Evolutionary conservation across 1,284 basidiomycete genomes (phyloP).

Genomic region (Cryptococcus sp.): DNA sequence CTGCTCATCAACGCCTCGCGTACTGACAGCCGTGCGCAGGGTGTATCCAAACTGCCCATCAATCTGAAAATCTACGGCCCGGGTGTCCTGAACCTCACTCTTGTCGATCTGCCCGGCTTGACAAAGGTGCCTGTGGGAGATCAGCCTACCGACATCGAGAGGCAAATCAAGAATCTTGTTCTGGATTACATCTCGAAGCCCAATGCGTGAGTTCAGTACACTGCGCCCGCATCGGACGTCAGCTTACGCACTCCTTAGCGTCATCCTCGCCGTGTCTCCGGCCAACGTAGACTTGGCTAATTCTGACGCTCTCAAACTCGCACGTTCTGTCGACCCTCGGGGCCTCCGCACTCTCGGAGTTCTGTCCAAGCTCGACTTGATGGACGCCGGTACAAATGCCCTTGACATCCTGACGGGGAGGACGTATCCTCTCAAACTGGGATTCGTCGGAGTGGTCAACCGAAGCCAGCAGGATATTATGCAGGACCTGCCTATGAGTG

Average conservation of each 20-base stretch:
- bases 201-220: constrained; percentile 68
- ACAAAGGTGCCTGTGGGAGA: constrained; percentile 84
- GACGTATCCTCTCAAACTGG: constrained; percentile 95
- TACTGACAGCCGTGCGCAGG: constrained; percentile 49
- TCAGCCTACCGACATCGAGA: constrained; percentile 83
- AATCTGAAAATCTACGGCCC: constrained; percentile 93
- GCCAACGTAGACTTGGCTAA: constrained; percentile 99
- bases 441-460: constrained; percentile 97
- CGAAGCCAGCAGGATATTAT: constrained; percentile 98
- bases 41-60: constrained; percentile 93
- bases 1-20: neutral
- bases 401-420: constrained; percentile 93
- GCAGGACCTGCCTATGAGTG: constrained; percentile 78
- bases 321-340: constrained; percentile 91
- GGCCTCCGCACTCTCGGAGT: constrained; percentile 95
- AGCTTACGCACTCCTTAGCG: constrained; percentile 58
- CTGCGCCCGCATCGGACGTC: neutral
- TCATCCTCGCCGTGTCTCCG: constrained; percentile 93
- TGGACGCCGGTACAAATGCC: constrained; percentile 98
- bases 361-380: constrained; percentile 94
- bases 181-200: constrained; percentile 95
- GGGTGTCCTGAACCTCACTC: constrained; percentile 88
- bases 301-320: constrained; percentile 95
- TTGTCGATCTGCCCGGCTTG: constrained; percentile 93
- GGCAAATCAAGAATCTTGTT: constrained; percentile 92